Evolutionary conservation across 352 stramenopile genomes (phyloP).

Genomic region (Thalassiosira ordinaria): DNA sequence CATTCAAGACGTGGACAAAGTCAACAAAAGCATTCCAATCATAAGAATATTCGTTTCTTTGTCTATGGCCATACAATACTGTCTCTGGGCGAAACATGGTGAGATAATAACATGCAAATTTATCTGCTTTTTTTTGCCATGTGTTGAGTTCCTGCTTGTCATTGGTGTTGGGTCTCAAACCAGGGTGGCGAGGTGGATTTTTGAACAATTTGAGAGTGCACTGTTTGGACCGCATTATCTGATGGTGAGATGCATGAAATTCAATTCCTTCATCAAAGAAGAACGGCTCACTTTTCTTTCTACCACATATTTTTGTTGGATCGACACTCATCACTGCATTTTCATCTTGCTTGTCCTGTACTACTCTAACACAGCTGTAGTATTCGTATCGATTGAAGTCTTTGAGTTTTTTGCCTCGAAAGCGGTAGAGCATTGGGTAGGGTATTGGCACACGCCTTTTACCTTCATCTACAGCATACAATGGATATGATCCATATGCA

Average conservation of each 20-base stretch:
- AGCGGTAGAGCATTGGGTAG: conserved; percentile 28
- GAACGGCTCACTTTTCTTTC: conserved; percentile 10
- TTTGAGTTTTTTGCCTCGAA: conserved; percentile 22
- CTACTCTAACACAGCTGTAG: conserved; percentile 6
- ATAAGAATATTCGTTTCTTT: conserved; percentile 9
- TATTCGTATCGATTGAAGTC: conserved; percentile 28
- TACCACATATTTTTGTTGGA: conserved; percentile 1
- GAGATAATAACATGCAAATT: conserved; percentile 19
- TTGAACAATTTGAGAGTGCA: conserved; percentile 43
- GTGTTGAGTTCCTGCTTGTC: conserved; percentile 9
- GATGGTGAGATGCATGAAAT: conserved; percentile 25
- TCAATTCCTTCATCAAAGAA: conserved; percentile 24
- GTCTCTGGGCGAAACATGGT: conserved; percentile 22
- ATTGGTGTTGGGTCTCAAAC: no score
- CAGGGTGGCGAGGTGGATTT: conserved; percentile 29
- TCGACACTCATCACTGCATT: background rate
- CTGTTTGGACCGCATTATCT: conserved; percentile 23
- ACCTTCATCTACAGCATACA: conserved; percentile 36
- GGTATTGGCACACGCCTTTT: conserved; percentile 17
- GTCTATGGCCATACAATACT: conserved; percentile 9
- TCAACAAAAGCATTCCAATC: conserved; percentile 6
- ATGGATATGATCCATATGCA: conserved; percentile 20
- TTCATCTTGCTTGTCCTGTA: conserved; percentile 16
- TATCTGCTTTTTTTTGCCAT: conserved; percentile 34
- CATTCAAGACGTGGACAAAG: conserved; percentile 2